These are phyloP conservation scores for Tolypocladium cylindrosporum DNA, from an alignment of 2,329 filamentous ascomycete species.

Conservation along the genomic window DNA sequence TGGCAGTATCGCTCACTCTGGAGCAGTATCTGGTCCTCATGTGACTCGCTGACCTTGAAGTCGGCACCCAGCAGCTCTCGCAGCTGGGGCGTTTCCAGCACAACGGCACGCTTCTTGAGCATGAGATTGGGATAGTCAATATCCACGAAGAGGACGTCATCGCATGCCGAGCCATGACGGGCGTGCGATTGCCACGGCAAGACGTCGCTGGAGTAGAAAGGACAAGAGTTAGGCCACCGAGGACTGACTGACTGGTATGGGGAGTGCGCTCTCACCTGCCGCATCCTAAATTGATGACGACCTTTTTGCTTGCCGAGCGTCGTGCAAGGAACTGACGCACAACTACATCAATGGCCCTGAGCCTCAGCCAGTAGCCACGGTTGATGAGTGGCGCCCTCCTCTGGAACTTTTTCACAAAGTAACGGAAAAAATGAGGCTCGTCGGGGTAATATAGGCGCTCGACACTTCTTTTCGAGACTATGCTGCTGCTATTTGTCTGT, in stretches of 20 bases:
- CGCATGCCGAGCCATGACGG: constrained; percentile 49
- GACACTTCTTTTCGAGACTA: constrained; percentile 88
- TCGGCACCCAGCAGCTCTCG: constrained; percentile 20
- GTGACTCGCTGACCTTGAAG: constrained; percentile 22
- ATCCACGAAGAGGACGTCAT: constrained; percentile 62
- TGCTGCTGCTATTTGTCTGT: constrained; percentile 83
- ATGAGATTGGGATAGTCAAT: constrained; percentile 80
- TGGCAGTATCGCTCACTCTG: constrained; percentile 64
- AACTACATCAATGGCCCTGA: constrained; percentile 69
- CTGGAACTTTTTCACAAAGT: constrained; percentile 79
- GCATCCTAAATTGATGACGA: constrained; percentile 78
- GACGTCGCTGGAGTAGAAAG: constrained; percentile 55
- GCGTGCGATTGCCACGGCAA: constrained; percentile 75
- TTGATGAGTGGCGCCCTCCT: constrained; percentile 83
- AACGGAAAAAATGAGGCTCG: constrained; percentile 75
- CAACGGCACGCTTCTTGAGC: constrained; percentile 58
- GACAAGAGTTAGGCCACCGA: background rate
- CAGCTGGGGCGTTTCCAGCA: constrained; percentile 54
- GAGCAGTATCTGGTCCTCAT: constrained; percentile 42
- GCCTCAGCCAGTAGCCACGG: constrained; percentile 76
- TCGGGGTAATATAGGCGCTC: constrained; percentile 72
- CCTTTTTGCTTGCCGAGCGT: constrained; percentile 46
- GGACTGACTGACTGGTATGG: background rate
- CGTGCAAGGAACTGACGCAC: constrained; percentile 63
- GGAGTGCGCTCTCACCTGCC: constrained; percentile 63